Percentiles rank a stretch among this genome's conserved stretches.
Conservation (phyloP, 768 basidiomycete species). For the Agrocybe pediades region DNA sequence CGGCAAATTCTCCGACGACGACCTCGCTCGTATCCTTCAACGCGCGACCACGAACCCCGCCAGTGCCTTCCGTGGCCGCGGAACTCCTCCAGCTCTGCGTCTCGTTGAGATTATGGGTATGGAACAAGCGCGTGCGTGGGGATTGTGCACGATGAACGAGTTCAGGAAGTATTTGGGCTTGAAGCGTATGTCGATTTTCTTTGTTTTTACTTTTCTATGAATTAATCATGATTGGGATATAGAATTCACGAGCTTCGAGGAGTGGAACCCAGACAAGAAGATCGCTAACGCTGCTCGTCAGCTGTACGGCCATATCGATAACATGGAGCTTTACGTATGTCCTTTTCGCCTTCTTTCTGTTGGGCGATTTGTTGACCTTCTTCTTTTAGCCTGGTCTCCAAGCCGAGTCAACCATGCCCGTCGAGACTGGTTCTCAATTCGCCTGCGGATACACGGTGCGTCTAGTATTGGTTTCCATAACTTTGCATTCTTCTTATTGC, state of each 20-base stretch:
- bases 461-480: neutral
- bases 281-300: conserved; percentile 26
- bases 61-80: conserved; percentile 36
- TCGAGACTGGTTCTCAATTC: conserved; percentile 27
- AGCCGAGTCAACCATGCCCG: conserved; percentile 33
- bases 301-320: conserved; percentile 34
- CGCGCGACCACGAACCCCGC: conserved; percentile 14
- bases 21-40: conserved; percentile 12
- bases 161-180: conserved; percentile 53
- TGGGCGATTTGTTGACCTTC: too few relatives aligned
- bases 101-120: conserved; percentile 61
- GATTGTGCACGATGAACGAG: conserved; percentile 58
- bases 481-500: neutral
- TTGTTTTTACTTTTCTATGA: neutral
- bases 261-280: conserved; percentile 45
- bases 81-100: conserved; percentile 46
- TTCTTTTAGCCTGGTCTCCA: conserved; percentile 29
- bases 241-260: conserved; percentile 49
- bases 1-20: conserved; percentile 16
- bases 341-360: too few relatives aligned
- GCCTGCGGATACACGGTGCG: conserved; percentile 31
- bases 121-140: conserved; percentile 54
- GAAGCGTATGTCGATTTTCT: conserved; percentile 29
- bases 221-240: neutral
- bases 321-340: too few relatives aligned